Conservation (phyloP, 1,284 basidiomycete species). For the Fomitopsis palustris region DNA sequence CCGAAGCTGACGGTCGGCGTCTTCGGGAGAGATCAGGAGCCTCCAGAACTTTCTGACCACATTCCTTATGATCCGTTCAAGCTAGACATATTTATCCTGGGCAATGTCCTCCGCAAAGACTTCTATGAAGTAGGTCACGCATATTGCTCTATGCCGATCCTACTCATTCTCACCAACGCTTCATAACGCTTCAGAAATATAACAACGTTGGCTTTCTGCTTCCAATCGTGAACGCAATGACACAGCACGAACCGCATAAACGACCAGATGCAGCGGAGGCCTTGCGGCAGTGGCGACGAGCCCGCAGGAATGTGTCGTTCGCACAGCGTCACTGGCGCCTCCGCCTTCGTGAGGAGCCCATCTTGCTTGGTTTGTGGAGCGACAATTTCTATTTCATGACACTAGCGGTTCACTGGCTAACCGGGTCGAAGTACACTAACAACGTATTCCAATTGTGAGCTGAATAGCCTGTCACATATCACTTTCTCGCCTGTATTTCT, state of each 20-base stretch:
- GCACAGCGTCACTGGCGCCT: not conserved
- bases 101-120: conserved; percentile 16
- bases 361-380: not conserved
- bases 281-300: not conserved
- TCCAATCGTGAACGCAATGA: conserved; percentile 20
- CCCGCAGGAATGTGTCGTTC: not conserved
- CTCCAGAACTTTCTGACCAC: conserved; percentile 23
- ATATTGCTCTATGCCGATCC: not conserved
- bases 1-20: conserved; percentile 11
- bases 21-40: conserved; percentile 19
- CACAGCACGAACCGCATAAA: conserved; percentile 7
- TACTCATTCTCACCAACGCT: not conserved
- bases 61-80: conserved; percentile 31
- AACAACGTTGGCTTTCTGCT: conserved; percentile 8
- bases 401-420: not conserved
- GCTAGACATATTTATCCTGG: conserved; percentile 26
- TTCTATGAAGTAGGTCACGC: conserved; percentile 6
- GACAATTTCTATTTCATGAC: not conserved
- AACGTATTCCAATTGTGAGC: not conserved
- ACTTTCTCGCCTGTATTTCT: too few species aligned
- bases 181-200: conserved; percentile 8
- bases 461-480: too few species aligned
- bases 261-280: conserved; percentile 16
- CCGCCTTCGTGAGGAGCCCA: not conserved
- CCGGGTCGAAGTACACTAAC: not conserved